Percentiles rank a stretch among this genome's conserved stretches.
phyloP scores from a whole-genome alignment of 2,329 filamentous ascomycete species.

The Aspergillus ruber region DNA sequence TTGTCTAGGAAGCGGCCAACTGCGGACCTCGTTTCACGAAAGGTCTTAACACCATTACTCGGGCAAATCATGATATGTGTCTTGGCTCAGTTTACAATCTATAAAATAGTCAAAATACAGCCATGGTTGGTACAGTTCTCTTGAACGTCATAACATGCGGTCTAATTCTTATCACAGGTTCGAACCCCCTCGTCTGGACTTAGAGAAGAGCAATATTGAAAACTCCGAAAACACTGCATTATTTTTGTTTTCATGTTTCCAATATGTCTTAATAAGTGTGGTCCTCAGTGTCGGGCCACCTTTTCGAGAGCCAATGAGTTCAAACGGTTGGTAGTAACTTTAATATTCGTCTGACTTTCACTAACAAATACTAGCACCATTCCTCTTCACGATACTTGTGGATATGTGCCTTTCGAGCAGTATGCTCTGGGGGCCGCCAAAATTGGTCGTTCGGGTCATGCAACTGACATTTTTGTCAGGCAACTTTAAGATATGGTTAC shows the following conservation, averaged over 20 bases:
- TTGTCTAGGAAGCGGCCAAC: constrained; percentile 83
- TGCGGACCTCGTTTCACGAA: constrained; percentile 83
- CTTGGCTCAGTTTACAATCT: constrained; percentile 66
- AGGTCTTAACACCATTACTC: constrained; percentile 81
- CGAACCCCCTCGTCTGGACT: constrained; percentile 68
- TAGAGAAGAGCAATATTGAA: constrained; percentile 72
- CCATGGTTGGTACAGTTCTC: constrained; percentile 55
- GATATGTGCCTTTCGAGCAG: constrained; percentile 65
- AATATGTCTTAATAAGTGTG: constrained; percentile 86
- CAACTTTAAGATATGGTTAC: constrained; percentile 65
- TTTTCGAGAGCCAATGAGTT: constrained; percentile 71
- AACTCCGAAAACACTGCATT: constrained; percentile 92
- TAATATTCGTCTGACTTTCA: constrained; percentile 1
- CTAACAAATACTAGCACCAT: constrained; percentile 57
- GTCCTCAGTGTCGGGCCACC: constrained; percentile 87
- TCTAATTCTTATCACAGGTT: constrained; percentile 49
- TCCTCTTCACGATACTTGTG: constrained; percentile 67
- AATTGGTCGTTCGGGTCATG: constrained; percentile 69
- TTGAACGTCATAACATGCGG: not conserved
- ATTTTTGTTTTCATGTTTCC: constrained; percentile 86
- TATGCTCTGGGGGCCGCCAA: constrained; percentile 70
- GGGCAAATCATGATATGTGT: constrained; percentile 83
- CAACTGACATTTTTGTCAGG: constrained; percentile 71
- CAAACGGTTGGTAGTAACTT: constrained; percentile 60
- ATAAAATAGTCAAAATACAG: constrained; percentile 67